Evolutionary conservation across 768 basidiomycete genomes (phyloP).

Genomic region (Tephrocybe sp.): DNA sequence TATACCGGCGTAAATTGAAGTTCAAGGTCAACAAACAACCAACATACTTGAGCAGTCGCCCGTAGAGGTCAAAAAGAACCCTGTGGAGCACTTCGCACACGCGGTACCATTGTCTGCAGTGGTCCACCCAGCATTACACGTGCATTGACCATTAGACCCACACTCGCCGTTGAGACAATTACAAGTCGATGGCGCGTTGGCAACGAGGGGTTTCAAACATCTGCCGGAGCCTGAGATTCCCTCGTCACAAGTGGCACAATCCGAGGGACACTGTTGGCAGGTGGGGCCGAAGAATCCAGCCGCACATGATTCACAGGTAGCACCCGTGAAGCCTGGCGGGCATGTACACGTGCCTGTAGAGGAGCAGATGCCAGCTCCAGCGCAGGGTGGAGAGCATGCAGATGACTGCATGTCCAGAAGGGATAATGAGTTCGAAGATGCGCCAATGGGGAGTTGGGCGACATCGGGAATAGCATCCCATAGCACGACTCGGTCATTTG

Average conservation of each 20-base stretch:
- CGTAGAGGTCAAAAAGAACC: conserved; percentile 69
- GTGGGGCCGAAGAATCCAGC: conserved; percentile 72
- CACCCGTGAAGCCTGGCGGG: conserved; percentile 70
- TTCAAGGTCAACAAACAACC: conserved; percentile 1
- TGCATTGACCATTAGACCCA: conserved; percentile 63
- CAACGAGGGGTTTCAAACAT: conserved; percentile 55
- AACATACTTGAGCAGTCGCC: conserved; percentile 73
- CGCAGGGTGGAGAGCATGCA: conserved; percentile 74
- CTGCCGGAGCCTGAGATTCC: conserved; percentile 77
- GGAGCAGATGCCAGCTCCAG: conserved; percentile 72
- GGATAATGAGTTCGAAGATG: conserved; percentile 44
- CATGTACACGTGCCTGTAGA: conserved; percentile 72
- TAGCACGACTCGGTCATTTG: conserved; percentile 60
- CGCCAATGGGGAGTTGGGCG: conserved; percentile 58
- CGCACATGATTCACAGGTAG: conserved; percentile 78
- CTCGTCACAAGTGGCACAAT: conserved; percentile 73
- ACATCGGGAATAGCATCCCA: conserved; percentile 83
- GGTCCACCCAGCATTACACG: conserved; percentile 78
- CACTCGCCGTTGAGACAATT: conserved; percentile 85
- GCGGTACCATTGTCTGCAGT: conserved; percentile 69
- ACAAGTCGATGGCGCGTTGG: conserved; percentile 63
- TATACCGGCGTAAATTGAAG: conserved; percentile 7
- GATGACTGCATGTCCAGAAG: conserved; percentile 73
- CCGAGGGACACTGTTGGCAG: conserved; percentile 69
- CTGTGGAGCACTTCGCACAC: conserved; percentile 71